Percentiles rank a stretch among this genome's conserved stretches.
Conservation (phyloP, 768 basidiomycete genomes). For the Auricularia sp. region DNA sequence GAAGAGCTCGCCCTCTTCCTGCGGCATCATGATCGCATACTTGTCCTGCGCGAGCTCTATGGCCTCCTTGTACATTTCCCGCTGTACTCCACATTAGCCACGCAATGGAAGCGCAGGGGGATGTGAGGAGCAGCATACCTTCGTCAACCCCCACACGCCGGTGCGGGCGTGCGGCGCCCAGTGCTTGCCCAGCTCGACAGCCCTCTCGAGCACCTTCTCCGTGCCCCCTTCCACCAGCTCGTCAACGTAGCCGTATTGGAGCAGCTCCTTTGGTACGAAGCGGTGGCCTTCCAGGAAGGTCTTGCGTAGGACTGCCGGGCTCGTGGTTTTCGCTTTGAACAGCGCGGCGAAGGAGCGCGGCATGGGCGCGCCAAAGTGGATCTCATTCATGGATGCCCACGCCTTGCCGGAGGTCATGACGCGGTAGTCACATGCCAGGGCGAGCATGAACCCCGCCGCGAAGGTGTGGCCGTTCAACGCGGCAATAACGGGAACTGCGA, state of each 20-base stretch:
- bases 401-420: conserved; percentile 79
- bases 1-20: not conserved
- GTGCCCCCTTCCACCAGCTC: conserved; percentile 51
- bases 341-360: conserved; percentile 63
- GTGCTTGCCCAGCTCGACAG: conserved; percentile 49
- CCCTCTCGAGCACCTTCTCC: conserved; percentile 48
- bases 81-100: conserved; percentile 21
- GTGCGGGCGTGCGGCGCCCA: conserved; percentile 40
- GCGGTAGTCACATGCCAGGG: conserved; percentile 79
- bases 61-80: conserved; percentile 46
- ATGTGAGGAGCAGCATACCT: conserved; percentile 29
- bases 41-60: conserved; percentile 23
- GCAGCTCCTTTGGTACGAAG: conserved; percentile 64
- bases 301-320: conserved; percentile 50
- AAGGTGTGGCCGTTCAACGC: conserved; percentile 82
- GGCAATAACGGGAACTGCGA: not conserved
- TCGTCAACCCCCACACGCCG: conserved; percentile 68
- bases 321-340: conserved; percentile 53
- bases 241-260: conserved; percentile 59
- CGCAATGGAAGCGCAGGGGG: not conserved
- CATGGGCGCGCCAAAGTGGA: conserved; percentile 76
- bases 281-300: conserved; percentile 73
- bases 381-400: conserved; percentile 93
- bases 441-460: conserved; percentile 72
- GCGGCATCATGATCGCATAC: not conserved